phyloP scores from a whole-genome alignment of 768 basidiomycete genomes.

The Lactarius tabidus region DNA sequence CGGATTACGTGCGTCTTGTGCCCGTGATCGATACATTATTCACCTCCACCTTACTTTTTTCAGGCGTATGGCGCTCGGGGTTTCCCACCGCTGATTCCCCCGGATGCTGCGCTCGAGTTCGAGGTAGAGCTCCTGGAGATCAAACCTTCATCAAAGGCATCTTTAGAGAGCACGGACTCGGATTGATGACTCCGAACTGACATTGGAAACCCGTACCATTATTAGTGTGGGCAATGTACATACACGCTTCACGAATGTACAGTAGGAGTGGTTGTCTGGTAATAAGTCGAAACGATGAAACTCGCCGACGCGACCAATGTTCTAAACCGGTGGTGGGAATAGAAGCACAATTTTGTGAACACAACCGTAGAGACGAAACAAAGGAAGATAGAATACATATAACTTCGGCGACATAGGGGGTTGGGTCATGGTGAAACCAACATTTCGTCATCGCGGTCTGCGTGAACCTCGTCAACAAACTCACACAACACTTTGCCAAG shows the following conservation, averaged over 20 bases:
- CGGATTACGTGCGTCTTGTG: slow-evolving; percentile 63
- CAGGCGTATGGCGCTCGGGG: slow-evolving; percentile 72
- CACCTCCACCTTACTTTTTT: not conserved
- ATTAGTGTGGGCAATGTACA: slow-evolving; percentile 9
- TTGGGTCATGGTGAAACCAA: slow-evolving; percentile 10
- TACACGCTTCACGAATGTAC: slow-evolving; percentile 11
- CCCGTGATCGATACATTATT: not conserved
- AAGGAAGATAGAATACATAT: slow-evolving; percentile 22
- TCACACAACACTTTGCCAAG: slow-evolving; percentile 52
- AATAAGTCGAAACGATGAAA: slow-evolving; percentile 1
- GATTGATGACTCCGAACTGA: not conserved
- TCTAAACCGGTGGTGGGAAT: not conserved
- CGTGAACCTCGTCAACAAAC: slow-evolving; percentile 62
- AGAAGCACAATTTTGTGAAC: slow-evolving; percentile 4
- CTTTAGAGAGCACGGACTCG: not conserved
- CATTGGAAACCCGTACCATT: not conserved
- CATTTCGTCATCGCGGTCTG: slow-evolving; percentile 25
- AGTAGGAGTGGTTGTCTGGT: not conserved
- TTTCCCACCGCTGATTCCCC: slow-evolving; percentile 72
- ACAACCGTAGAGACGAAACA: not conserved
- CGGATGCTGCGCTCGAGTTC: slow-evolving; percentile 70
- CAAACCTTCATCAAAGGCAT: slow-evolving; percentile 33
- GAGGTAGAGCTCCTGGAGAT: slow-evolving; percentile 81
- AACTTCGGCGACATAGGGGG: slow-evolving; percentile 12
- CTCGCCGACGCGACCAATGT: not conserved